phyloP scores from a whole-genome alignment of 2,329 filamentous ascomycete species.

The Colletotrichum australisinense region DNA sequence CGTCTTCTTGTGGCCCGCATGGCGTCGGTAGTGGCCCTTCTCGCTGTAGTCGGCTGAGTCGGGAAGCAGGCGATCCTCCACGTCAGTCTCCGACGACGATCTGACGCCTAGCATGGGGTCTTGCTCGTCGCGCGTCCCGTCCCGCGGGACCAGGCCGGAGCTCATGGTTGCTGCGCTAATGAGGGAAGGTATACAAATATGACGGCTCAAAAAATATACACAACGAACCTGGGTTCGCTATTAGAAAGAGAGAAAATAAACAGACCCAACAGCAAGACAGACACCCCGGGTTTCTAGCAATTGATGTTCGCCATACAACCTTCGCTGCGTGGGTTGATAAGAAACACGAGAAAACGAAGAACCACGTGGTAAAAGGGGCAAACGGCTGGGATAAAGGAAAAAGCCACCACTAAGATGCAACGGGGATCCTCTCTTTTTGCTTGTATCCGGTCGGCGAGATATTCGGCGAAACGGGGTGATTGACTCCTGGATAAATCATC shows the following conservation, averaged over 20 bases:
- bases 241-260: background rate
- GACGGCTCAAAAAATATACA: conserved; percentile 1
- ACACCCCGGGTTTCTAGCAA: conserved; percentile 8
- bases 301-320: conserved; percentile 16
- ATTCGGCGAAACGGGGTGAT: conserved; percentile 18
- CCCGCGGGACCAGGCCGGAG: conserved; percentile 31
- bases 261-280: conserved; percentile 4
- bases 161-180: conserved; percentile 13
- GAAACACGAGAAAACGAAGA: conserved; percentile 3
- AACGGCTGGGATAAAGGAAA: background rate
- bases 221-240: background rate
- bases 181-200: background rate
- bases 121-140: conserved; percentile 30
- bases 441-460: conserved; percentile 11
- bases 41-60: conserved; percentile 14
- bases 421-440: conserved; percentile 21
- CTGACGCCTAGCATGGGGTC: conserved; percentile 29
- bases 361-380: conserved; percentile 33
- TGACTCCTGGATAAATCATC: background rate
- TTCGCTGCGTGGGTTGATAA: conserved; percentile 1
- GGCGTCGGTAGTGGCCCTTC: conserved; percentile 16
- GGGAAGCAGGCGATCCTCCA: conserved; percentile 24
- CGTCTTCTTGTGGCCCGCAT: conserved; percentile 16
- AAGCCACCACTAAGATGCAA: conserved; percentile 14
- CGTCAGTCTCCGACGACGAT: conserved; percentile 24